A percentile compares a stretch with the other conserved stretches of the same genome.
Evolutionary conservation across 805 yeast genomes (phyloP).

Genomic region (Pichia pseudocactophila): DNA sequence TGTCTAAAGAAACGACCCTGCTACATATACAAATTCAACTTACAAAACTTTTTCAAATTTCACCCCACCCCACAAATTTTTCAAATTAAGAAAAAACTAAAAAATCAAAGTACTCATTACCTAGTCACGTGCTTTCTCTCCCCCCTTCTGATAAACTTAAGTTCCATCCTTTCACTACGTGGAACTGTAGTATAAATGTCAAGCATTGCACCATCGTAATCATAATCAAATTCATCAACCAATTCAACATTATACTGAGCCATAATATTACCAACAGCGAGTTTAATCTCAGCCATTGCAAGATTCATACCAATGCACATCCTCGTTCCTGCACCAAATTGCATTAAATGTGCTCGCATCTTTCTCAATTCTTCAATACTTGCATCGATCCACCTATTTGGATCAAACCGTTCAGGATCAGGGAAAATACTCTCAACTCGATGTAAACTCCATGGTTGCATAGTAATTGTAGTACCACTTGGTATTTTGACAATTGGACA

Average conservation of each 20-base stretch:
- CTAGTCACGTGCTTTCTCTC: no score
- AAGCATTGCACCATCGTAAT: constrained; percentile 17
- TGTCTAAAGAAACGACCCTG: no score
- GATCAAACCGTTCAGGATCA: constrained; percentile 35
- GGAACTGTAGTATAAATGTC: constrained; percentile 28
- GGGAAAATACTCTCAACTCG: constrained; percentile 42
- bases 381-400: constrained; percentile 52
- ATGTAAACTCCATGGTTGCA: constrained; percentile 61
- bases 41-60: no score
- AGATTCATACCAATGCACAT: constrained; percentile 70
- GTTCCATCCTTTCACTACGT: constrained; percentile 15
- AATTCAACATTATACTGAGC: constrained; percentile 32
- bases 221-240: constrained; percentile 21
- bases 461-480: constrained; percentile 45
- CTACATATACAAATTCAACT: no score
- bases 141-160: constrained; percentile 1
- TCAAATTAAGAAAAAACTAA: no score
- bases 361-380: constrained; percentile 30
- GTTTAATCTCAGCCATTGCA: constrained; percentile 58
- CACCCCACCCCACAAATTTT: no score
- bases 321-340: constrained; percentile 65
- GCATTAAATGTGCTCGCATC: constrained; percentile 50
- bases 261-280: constrained; percentile 44
- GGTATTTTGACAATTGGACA: constrained; percentile 33
- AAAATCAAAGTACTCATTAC: no score